Evolutionary conservation across 2,329 filamentous ascomycete genomes (phyloP).

Genomic region (Fusarium humuli): DNA sequence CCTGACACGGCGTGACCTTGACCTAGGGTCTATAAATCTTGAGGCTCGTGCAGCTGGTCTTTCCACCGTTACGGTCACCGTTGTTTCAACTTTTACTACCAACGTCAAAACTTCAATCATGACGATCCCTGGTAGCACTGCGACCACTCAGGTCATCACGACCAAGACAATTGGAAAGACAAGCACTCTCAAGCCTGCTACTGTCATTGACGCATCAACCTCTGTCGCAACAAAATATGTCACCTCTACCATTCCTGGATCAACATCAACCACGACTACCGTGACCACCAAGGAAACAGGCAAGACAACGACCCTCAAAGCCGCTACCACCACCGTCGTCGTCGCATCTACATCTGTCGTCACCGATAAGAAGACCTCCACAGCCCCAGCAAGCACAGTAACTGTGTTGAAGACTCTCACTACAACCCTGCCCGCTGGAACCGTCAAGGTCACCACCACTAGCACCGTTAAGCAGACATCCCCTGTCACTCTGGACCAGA

Average conservation of each 20-base stretch:
- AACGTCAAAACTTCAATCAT: conserved; percentile 28
- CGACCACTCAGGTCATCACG: conserved; percentile 24
- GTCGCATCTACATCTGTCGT: conserved; percentile 29
- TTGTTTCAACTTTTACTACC: conserved; percentile 29
- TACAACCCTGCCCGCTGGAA: conserved; percentile 13
- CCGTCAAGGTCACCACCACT: conserved; percentile 27
- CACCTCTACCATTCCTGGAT: conserved; percentile 28
- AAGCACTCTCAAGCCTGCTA: conserved; percentile 25
- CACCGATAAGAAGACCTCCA: conserved; percentile 33
- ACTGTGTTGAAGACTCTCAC: conserved; percentile 31
- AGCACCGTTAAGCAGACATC: conserved; percentile 32
- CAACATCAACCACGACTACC: conserved; percentile 28
- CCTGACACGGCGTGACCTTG: conserved; percentile 22
- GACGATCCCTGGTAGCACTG: conserved; percentile 30
- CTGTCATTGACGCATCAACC: conserved; percentile 21
- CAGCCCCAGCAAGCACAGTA: conserved; percentile 35
- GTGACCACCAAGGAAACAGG: conserved; percentile 34
- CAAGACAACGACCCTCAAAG: conserved; percentile 41
- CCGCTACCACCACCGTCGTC: conserved; percentile 27
- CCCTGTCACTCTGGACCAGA: neutral
- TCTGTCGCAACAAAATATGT: conserved; percentile 19
- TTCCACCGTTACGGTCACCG: conserved; percentile 20
- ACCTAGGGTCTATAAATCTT: conserved; percentile 20
- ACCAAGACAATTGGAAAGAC: conserved; percentile 30
- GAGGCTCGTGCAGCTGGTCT: conserved; percentile 23